Evolutionary conservation across 2,329 filamentous ascomycete genomes (phyloP).

Genomic region (Penicillium sclerotiorum): DNA sequence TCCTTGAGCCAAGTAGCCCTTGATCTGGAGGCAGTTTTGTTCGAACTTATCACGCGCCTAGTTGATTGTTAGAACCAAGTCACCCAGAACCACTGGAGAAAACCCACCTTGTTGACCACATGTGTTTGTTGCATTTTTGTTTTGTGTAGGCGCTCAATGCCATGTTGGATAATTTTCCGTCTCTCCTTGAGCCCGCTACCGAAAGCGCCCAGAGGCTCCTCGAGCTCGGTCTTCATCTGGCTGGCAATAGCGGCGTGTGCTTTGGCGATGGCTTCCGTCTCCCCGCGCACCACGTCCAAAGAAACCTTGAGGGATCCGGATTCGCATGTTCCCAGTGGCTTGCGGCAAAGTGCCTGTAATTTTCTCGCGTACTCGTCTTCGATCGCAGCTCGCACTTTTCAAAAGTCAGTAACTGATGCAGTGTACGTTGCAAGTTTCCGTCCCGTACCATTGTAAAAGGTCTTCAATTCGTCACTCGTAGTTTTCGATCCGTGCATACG

Average conservation of each 20-base stretch:
- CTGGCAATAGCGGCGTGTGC: conserved; percentile 85
- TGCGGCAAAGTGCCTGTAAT: conserved; percentile 79
- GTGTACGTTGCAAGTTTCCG: no score
- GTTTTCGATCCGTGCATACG: conserved; percentile 94
- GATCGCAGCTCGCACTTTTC: conserved; percentile 81
- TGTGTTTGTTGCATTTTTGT: conserved; percentile 89
- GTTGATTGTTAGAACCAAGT: conserved; percentile 11
- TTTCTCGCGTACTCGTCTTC: conserved; percentile 97
- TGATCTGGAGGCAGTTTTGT: conserved; percentile 97
- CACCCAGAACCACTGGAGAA: no score
- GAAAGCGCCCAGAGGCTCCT: conserved; percentile 90
- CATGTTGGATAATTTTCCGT: conserved; percentile 91
- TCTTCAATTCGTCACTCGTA: conserved; percentile 88
- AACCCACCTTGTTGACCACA: conserved; percentile 81
- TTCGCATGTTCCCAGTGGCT: conserved; percentile 86
- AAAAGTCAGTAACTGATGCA: no score
- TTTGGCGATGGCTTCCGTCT: conserved; percentile 92
- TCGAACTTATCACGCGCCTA: conserved; percentile 91
- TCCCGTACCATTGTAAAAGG: conserved; percentile 84
- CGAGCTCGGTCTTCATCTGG: conserved; percentile 95
- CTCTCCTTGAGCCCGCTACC: conserved; percentile 94
- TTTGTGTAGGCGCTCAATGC: conserved; percentile 92
- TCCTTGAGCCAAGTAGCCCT: conserved; percentile 95
- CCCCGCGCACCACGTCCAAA: conserved; percentile 82
- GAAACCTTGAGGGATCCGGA: conserved; percentile 80